Base-by-base conservation (phyloP, 257 asterid species). In the Echium plantagineum region DNA sequence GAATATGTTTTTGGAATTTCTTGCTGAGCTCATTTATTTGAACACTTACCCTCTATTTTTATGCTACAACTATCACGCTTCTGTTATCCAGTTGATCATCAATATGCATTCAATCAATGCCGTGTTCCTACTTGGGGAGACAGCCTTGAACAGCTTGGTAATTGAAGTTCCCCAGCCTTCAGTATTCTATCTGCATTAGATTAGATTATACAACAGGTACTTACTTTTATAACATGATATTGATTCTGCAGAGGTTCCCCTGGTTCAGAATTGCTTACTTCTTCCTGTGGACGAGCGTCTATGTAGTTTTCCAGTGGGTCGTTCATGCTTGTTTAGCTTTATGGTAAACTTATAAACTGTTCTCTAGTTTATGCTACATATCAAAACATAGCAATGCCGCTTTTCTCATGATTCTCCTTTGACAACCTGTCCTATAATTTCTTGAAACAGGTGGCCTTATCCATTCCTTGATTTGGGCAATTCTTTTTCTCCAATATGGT, bases 71-170 rank as follows among this genome's bases (percentile, higher is more conserved):
- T 15, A 13, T 4, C 22, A 26, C 18, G 17, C 15, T 51, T 63
- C 15, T 60, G 13, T 62, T 7, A 58, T 76, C 80, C 93, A 91
- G 98, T 76, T 89, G 87, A 80, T 83, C 64, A 80, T 91, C 67
- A 85, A 80, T 77, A 91, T 91, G 98, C 98, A 91, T 65, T 80
- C 94, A 16, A 72, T 88, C 71, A 91, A 91, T 71, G 96, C 86
- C 6, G 77, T 91, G 24, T 84, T 91, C 67, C 83, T 91, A 63
- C 91, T 88, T 16, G 93, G 75, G 18, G 98, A 91, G 49, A 85
- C 98, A 67, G 90, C 93, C 57, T 68, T 91, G 61, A 91, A 87
- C 78, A 66, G 80, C 65, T 66, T 91, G 95, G 98, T 91, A 71
- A 80, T 89, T 66, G 3, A 3, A 16, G 59, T 2, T 13, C 52